phyloP scores from a whole-genome alignment of 2,329 filamentous ascomycete species.

The Paecilomyces dactylethromorphus region DNA sequence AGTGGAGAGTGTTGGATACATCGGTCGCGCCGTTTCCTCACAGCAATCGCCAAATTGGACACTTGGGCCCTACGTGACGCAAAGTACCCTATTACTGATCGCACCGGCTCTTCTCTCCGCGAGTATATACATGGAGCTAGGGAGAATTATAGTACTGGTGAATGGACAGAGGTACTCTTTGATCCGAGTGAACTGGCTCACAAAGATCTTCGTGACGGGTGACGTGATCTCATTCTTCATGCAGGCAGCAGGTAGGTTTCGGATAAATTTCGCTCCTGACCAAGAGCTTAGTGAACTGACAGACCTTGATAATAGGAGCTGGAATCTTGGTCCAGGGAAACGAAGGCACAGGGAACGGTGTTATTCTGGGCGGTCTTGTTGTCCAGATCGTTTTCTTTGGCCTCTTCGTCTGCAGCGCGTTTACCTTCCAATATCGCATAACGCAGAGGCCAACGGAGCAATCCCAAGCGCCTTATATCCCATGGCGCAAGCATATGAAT shows the following conservation, averaged over 20 bases:
- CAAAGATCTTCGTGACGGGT: slow-evolving; percentile 23
- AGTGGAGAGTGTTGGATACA: slow-evolving; percentile 50
- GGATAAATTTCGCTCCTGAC: not conserved
- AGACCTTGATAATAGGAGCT: slow-evolving; percentile 10
- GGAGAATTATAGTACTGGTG: slow-evolving; percentile 20
- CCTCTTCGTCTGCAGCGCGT: slow-evolving; percentile 19
- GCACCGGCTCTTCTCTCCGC: slow-evolving; percentile 23
- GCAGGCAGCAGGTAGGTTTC: slow-evolving; percentile 20
- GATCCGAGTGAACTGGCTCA: slow-evolving; percentile 16
- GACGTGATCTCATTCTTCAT: slow-evolving; percentile 27
- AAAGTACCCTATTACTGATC: slow-evolving; percentile 20
- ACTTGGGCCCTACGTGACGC: slow-evolving; percentile 19
- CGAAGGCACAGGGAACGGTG: slow-evolving; percentile 14
- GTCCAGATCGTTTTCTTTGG: slow-evolving; percentile 26
- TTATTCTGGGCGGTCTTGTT: slow-evolving; percentile 24
- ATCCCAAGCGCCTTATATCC: slow-evolving; percentile 12
- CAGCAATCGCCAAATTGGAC: slow-evolving; percentile 22
- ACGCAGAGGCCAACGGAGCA: slow-evolving; percentile 18
- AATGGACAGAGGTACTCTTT: slow-evolving; percentile 16
- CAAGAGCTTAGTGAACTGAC: slow-evolving; percentile 1
- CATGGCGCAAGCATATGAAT: slow-evolving; percentile 32
- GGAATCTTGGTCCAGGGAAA: slow-evolving; percentile 17
- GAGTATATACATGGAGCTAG: slow-evolving; percentile 23
- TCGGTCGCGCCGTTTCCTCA: slow-evolving; percentile 42
- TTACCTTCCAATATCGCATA: slow-evolving; percentile 22